Base-by-base conservation (phyloP, 1,139 yeast species). In the Kodamaea plutei region DNA sequence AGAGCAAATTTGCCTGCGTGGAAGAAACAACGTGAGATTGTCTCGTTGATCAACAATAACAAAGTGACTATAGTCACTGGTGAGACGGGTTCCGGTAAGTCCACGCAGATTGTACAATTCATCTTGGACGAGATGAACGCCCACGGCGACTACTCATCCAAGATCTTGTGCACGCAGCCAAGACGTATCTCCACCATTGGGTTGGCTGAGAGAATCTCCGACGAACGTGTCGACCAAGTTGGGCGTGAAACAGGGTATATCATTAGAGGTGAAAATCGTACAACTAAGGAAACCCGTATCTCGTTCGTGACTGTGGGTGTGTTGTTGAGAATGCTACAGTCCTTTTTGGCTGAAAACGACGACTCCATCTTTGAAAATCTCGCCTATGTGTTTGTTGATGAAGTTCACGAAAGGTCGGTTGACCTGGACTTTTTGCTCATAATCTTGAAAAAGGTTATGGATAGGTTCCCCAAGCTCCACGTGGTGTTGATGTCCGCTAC, bases 121-220 rank as follows among this genome's bases (percentile, higher is more conserved):
- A 64, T 91, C 11, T 60, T 89, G 19, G 97, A 91, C 52, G 65
- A 78, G 26, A 50, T 82, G 38, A 58, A 65, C 29, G 25, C 50
- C 0, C 49, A 54, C 11, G 73, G 73, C 0, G 71, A 77, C 35
- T 70, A 60, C 37, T 48, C 56, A 12, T 72, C 83, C 8, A 77
- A 74, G 29, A 83, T 91, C 6, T 62, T 89, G 4, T 88, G 96
- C 54, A 88, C 97, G 0, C 97, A 91, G 54, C 98, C 98, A 2
- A 72, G 98, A 57, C 79, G 97, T 66, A 89, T 91, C 35, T 87
- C 96, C 0, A 88, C 97, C 0, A 83, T 91, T 52, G 96, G 97
- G 2, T 68, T 91, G 35, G 96, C 97, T 0, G 95, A 88, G 40
- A 74, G 97, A 52, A 88, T 91, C 7, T 78, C 96, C 2, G 87